Evolutionary conservation across 202 grass and related monocot species (phyloP).

Genomic region (Carex sylvatica): DNA sequence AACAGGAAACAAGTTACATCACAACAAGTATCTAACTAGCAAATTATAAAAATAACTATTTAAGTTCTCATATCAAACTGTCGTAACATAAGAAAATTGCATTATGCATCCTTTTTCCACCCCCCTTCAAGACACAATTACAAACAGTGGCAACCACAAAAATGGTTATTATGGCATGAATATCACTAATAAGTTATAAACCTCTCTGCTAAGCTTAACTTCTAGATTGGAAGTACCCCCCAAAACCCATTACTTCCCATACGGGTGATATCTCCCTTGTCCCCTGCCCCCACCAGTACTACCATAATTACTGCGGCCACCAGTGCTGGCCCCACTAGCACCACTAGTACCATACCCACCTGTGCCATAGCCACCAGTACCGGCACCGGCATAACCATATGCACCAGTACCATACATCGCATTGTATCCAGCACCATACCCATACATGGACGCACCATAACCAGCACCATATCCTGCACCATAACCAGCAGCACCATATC

Average conservation of each 20-base stretch:
- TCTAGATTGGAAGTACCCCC: constrained; percentile 3
- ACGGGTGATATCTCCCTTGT: constrained; percentile 75
- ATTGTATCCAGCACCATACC: constrained; percentile 26
- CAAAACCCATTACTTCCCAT: constrained; percentile 49
- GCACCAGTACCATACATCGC: constrained; percentile 33
- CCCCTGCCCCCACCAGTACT: constrained; percentile 34
- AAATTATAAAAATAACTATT: constrained; percentile 21
- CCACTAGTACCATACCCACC: constrained; percentile 51
- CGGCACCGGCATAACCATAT: constrained; percentile 43
- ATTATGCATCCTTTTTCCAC: not conserved
- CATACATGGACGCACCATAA: constrained; percentile 18
- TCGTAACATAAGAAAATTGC: constrained; percentile 14
- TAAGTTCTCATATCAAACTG: not conserved
- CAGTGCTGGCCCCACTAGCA: constrained; percentile 37
- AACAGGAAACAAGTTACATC: not conserved
- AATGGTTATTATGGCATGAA: constrained; percentile 23
- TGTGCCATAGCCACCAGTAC: constrained; percentile 46
- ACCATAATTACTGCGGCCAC: constrained; percentile 36
- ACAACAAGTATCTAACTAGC: constrained; percentile 17
- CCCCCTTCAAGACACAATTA: constrained; percentile 17
- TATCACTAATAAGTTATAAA: constrained; percentile 22
- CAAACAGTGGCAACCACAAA: constrained; percentile 23
- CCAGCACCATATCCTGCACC: constrained; percentile 37
- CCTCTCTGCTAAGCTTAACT: not conserved
- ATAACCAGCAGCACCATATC: constrained; percentile 43